These are phyloP conservation scores for Escovopsis sp. DNA, from an alignment of 2,329 filamentous ascomycete species.

Conservation along the genomic window DNA sequence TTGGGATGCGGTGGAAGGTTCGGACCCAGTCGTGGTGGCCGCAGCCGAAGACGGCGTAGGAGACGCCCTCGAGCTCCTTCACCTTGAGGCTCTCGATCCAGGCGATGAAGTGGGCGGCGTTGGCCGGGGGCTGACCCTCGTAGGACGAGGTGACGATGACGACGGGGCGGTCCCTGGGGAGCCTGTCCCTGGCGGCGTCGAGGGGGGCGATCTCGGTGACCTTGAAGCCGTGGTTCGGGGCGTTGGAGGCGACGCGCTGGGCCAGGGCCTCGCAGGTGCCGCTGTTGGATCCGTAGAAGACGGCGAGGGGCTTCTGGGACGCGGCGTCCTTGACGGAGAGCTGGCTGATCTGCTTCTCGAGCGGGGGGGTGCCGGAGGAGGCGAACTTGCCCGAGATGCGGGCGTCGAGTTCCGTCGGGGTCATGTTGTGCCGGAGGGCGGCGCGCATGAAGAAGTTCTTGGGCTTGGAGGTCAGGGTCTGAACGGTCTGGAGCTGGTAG, in stretches of 20 bases:
- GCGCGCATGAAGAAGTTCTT: slow-evolving; percentile 48
- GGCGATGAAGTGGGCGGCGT: slow-evolving; percentile 50
- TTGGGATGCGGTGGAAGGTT: slow-evolving; percentile 56
- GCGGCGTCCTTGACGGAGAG: background rate
- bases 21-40: slow-evolving; percentile 41
- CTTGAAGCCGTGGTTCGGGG: slow-evolving; percentile 41
- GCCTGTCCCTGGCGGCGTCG: slow-evolving; percentile 43
- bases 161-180: slow-evolving; percentile 45
- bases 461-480: slow-evolving; percentile 47
- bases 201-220: slow-evolving; percentile 38
- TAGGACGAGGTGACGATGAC: slow-evolving; percentile 57
- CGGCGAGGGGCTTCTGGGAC: slow-evolving; percentile 34
- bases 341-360: slow-evolving; percentile 1
- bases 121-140: slow-evolving; percentile 59
- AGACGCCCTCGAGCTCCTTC: slow-evolving; percentile 36
- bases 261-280: slow-evolving; percentile 61
- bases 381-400: slow-evolving; percentile 22
- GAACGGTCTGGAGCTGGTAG: slow-evolving; percentile 39
- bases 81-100: slow-evolving; percentile 45
- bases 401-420: slow-evolving; percentile 30
- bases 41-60: slow-evolving; percentile 56
- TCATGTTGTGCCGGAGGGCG: slow-evolving; percentile 32
- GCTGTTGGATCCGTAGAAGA: slow-evolving; percentile 60
- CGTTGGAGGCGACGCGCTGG: slow-evolving; percentile 44
- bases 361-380: slow-evolving; percentile 1